Percentiles rank a stretch among this genome's conserved stretches.
phyloP scores from a whole-genome alignment of 1,284 basidiomycete genomes.

The Papiliotrema terrestris region DNA sequence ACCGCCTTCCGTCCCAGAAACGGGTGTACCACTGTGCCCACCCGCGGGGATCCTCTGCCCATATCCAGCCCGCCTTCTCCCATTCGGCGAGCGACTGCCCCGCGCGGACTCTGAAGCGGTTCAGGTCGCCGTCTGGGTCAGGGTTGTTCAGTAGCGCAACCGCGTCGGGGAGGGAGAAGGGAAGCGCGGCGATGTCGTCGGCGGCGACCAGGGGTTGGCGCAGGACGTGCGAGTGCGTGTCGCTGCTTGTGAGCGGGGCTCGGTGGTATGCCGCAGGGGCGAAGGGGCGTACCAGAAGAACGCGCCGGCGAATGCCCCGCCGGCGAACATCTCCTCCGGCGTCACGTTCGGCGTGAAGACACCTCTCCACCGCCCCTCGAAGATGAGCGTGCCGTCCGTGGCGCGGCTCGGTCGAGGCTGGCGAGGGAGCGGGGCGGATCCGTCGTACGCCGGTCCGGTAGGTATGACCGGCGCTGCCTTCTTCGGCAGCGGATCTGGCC shows the following conservation, averaged over 20 bases:
- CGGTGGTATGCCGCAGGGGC: neutral
- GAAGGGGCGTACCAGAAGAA: constrained; percentile 44
- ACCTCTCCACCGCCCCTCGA: constrained; percentile 44
- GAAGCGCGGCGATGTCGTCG: constrained; percentile 19
- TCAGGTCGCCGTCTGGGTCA: constrained; percentile 40
- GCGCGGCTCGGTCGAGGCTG: constrained; percentile 31
- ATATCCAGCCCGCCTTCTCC: constrained; percentile 53
- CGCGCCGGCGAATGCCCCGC: constrained; percentile 51
- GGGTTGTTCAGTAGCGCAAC: constrained; percentile 17
- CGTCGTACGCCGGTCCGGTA: constrained; percentile 14
- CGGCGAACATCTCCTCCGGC: constrained; percentile 50
- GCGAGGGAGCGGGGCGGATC: neutral
- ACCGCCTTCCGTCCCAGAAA: constrained; percentile 51
- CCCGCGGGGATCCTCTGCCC: constrained; percentile 50
- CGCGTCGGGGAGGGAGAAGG: constrained; percentile 19
- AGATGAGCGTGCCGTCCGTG: constrained; percentile 42
- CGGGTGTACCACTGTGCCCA: constrained; percentile 53
- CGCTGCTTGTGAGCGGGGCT: constrained; percentile 14
- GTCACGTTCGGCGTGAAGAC: constrained; percentile 52
- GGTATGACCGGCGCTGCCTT: constrained; percentile 7
- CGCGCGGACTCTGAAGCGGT: constrained; percentile 50
- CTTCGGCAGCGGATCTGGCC: constrained; percentile 8
- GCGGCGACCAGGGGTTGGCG: constrained; percentile 15
- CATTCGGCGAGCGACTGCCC: constrained; percentile 51
- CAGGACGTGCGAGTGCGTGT: constrained; percentile 34